Conservation (phyloP, 164 flowering plant genomes). For the Berberis vulgaris region DNA sequence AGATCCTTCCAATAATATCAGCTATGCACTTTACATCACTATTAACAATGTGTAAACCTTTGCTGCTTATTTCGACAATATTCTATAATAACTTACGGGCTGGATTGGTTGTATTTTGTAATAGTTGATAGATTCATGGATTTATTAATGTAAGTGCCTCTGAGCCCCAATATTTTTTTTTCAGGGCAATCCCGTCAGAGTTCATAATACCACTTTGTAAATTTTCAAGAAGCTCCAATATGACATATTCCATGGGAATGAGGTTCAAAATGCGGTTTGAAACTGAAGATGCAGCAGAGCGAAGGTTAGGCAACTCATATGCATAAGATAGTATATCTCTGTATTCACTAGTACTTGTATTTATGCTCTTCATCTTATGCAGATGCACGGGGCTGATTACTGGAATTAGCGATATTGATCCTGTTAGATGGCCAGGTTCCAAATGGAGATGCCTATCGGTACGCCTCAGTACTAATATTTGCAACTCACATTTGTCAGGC, state of each 20-base stretch:
- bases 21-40: too few species aligned
- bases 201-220: constrained; percentile 62
- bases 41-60: too few species aligned
- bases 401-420: constrained; percentile 74
- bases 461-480: constrained; percentile 12
- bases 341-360: too few species aligned
- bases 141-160: not conserved
- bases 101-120: too few species aligned
- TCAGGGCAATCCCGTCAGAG: constrained; percentile 70
- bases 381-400: constrained; percentile 72
- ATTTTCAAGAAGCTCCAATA: constrained; percentile 53
- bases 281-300: constrained; percentile 81
- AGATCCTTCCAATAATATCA: too few species aligned
- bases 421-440: constrained; percentile 77
- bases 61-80: too few species aligned
- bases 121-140: too few species aligned
- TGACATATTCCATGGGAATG: constrained; percentile 52
- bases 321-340: not conserved
- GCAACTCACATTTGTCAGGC: too few species aligned
- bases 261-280: constrained; percentile 83
- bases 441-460: constrained; percentile 89
- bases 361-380: constrained; percentile 9
- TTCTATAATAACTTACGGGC: too few species aligned
- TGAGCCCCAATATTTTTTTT: constrained; percentile 12
- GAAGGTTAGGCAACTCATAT: constrained; percentile 42